Evolutionary conservation across 345 rosid genomes (phyloP).

Genomic region (Orychophragmus violaceus): DNA sequence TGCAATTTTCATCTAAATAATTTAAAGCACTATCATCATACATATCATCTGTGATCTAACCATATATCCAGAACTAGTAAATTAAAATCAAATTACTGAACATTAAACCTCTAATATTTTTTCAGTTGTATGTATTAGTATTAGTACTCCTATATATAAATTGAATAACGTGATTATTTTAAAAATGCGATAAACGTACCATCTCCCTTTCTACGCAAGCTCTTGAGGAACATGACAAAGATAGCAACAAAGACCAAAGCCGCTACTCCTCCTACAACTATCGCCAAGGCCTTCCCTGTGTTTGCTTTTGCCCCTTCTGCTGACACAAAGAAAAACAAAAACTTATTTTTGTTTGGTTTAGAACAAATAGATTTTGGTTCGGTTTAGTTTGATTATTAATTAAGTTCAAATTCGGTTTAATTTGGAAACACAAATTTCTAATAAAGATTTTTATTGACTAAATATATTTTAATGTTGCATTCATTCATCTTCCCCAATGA

Average conservation of each 20-base stretch:
- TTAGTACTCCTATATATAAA: background rate
- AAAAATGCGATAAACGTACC: slow-evolving; percentile 9
- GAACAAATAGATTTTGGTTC: no score
- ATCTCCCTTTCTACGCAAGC: slow-evolving; percentile 41
- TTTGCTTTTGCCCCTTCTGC: slow-evolving; percentile 16
- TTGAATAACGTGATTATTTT: no score
- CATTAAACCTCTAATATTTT: background rate
- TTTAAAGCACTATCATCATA: background rate
- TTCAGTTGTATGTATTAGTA: background rate
- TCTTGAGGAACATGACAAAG: slow-evolving; percentile 34
- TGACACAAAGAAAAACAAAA: background rate
- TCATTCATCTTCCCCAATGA: no score
- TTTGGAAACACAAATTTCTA: background rate
- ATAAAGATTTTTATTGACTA: background rate
- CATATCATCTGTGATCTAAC: no score
- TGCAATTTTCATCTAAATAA: background rate
- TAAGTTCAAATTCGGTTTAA: background rate
- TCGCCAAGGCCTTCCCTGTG: slow-evolving; percentile 45
- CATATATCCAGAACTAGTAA: no score
- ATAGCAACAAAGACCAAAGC: slow-evolving; percentile 39
- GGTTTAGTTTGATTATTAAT: no score
- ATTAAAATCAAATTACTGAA: background rate
- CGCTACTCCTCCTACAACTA: slow-evolving; percentile 63
- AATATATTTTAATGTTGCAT: no score
- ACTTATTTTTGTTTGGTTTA: background rate